phyloP scores from a whole-genome alignment of 2,329 filamentous ascomycete genomes.

The Paracoccidioides brasiliensis region DNA sequence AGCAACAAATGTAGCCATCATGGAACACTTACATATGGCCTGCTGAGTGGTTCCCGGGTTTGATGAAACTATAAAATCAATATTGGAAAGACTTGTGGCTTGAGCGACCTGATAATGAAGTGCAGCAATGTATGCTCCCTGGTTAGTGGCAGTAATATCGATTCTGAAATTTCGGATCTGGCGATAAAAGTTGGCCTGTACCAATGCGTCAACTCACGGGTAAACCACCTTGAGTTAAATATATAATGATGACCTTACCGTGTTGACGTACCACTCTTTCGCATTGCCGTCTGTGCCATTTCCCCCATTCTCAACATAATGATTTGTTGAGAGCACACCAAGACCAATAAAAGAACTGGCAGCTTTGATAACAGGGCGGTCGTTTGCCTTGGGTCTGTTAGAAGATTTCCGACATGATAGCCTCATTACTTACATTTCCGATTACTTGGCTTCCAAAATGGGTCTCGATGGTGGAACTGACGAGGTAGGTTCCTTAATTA shows the following conservation, averaged over 20 bases:
- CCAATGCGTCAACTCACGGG: not conserved
- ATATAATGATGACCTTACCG: conserved; percentile 21
- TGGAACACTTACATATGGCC: not conserved
- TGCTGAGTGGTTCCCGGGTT: not conserved
- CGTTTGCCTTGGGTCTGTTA: not conserved
- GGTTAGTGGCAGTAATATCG: conserved; percentile 20
- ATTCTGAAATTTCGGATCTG: conserved; percentile 15
- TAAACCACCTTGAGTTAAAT: not conserved
- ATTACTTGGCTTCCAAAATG: conserved; percentile 12
- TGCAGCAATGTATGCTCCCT: conserved; percentile 25
- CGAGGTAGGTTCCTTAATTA: conserved; percentile 23
- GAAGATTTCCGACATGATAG: not conserved
- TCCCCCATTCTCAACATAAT: conserved; percentile 39
- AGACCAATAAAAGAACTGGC: conserved; percentile 57
- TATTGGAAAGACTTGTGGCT: conserved; percentile 2
- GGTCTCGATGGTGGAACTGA: conserved; percentile 10
- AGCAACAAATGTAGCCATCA: not conserved
- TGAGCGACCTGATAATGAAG: conserved; percentile 10
- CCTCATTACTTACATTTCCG: conserved; percentile 25
- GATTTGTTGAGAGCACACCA: conserved; percentile 68
- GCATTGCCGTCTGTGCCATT: conserved; percentile 35
- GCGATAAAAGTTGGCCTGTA: conserved; percentile 13
- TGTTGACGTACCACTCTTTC: conserved; percentile 55
- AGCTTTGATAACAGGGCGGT: conserved; percentile 33
- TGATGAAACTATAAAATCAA: conserved; percentile 1